A percentile compares a stretch with the other conserved stretches of the same genome.
Evolutionary conservation across 768 basidiomycete species (phyloP).

Genomic region (Porphyrellus cyaneotinctus): DNA sequence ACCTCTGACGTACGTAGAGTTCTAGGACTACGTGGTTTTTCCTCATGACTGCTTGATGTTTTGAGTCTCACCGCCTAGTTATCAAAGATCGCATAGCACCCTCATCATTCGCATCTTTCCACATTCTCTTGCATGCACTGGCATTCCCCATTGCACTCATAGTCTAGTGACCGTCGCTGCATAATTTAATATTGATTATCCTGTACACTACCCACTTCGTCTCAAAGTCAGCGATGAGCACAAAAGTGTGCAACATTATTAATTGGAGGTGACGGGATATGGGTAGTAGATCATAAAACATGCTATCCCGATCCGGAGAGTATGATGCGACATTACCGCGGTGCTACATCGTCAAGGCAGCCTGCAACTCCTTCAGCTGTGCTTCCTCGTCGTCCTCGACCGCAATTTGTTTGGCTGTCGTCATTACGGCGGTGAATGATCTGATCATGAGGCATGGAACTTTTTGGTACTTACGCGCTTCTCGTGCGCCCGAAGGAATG

Average conservation of each 20-base stretch:
- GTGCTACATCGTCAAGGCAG: slow-evolving; percentile 73
- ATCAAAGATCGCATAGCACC: slow-evolving; percentile 21
- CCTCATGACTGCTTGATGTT: slow-evolving; percentile 26
- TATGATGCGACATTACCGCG: slow-evolving; percentile 9
- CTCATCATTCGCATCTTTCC: slow-evolving; percentile 21
- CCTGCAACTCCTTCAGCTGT: slow-evolving; percentile 86
- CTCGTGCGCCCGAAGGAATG: slow-evolving; percentile 58
- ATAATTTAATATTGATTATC: slow-evolving; percentile 39
- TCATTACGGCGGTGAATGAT: slow-evolving; percentile 3
- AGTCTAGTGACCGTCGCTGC: slow-evolving; percentile 29
- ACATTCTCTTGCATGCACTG: slow-evolving; percentile 25
- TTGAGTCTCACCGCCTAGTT: slow-evolving; percentile 7
- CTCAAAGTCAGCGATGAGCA: slow-evolving; percentile 21
- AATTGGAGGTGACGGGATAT: slow-evolving; percentile 32
- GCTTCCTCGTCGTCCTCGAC: slow-evolving; percentile 91
- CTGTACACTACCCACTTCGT: slow-evolving; percentile 32
- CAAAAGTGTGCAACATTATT: slow-evolving; percentile 24
- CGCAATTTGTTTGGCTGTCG: slow-evolving; percentile 34
- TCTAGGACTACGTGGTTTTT: slow-evolving; percentile 66
- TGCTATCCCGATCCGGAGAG: slow-evolving; percentile 12
- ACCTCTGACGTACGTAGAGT: slow-evolving; percentile 93
- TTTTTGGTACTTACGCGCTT: slow-evolving; percentile 43
- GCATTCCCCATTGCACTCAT: slow-evolving; percentile 24
- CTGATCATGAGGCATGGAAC: background rate
- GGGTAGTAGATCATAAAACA: slow-evolving; percentile 30